These are phyloP conservation scores for Phytophthora boehmeriae DNA, from an alignment of 352 stramenopile genomes.

Conservation along the genomic window DNA sequence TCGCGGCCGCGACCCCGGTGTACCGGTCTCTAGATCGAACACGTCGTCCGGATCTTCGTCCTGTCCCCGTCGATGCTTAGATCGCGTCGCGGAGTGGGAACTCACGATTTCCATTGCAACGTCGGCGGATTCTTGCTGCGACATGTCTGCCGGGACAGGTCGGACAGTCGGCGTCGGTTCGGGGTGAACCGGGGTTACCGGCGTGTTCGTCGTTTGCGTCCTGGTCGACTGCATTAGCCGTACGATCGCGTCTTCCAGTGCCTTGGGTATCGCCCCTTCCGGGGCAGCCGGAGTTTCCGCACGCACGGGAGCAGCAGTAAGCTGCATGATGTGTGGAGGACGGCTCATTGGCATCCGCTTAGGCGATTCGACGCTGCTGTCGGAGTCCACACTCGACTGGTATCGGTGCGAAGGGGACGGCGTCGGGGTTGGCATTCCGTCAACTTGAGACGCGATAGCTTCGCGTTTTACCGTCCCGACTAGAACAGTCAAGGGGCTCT, in stretches of 20 bases:
- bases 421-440: neutral
- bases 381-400: neutral
- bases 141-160: neutral
- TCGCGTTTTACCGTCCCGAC: neutral
- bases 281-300: neutral
- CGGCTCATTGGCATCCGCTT: conserved; percentile 1
- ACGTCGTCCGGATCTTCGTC: conserved; percentile 1
- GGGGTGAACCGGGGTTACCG: neutral
- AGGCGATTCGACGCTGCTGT: conserved; percentile 5
- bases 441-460: neutral
- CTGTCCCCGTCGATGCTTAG: neutral
- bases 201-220: neutral
- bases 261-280: neutral
- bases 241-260: conserved; percentile 1
- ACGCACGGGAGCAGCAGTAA: neutral
- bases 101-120: too few species aligned
- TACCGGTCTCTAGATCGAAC: neutral
- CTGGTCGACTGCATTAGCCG: conserved; percentile 4
- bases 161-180: too few species aligned
- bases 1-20: too few species aligned
- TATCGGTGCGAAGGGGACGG: neutral
- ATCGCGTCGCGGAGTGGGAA: neutral
- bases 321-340: too few species aligned
- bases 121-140: too few species aligned
- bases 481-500: neutral